Evolutionary conservation across 164 flowering plant species (phyloP).

Genomic region (Kingdonia uniflora): DNA sequence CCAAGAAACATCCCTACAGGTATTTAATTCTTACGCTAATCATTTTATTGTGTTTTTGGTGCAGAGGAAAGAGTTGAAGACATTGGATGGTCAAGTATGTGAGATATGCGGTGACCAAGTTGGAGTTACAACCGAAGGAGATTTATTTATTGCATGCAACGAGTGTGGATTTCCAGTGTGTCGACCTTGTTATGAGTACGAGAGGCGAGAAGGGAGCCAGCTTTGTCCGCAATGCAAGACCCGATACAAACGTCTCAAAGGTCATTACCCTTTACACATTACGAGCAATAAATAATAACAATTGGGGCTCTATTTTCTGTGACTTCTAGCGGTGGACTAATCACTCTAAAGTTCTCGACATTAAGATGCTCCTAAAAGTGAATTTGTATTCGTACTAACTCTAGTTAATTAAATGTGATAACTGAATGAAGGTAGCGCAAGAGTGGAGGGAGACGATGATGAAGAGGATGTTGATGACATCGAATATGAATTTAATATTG

Average conservation of each 20-base stretch:
- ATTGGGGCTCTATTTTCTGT: too few species aligned
- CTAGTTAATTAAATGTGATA: too few species aligned
- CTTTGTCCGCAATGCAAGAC: slow-evolving; percentile 95
- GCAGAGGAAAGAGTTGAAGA: slow-evolving; percentile 82
- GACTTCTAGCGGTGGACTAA: too few species aligned
- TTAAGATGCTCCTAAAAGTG: too few species aligned
- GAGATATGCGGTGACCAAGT: slow-evolving; percentile 94
- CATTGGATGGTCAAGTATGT: slow-evolving; percentile 81
- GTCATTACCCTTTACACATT: slow-evolving; percentile 15
- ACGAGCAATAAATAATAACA: too few species aligned
- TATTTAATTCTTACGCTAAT: neutral
- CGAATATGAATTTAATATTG: slow-evolving; percentile 82
- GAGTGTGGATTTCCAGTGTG: slow-evolving; percentile 98
- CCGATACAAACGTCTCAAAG: slow-evolving; percentile 94
- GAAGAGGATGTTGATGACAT: slow-evolving; percentile 93
- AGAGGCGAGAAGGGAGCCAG: slow-evolving; percentile 89
- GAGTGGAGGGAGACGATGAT: slow-evolving; percentile 96
- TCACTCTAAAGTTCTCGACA: too few species aligned
- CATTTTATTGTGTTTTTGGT: slow-evolving; percentile 1
- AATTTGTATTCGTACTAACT: too few species aligned
- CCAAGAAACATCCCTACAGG: neutral
- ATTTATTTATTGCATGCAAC: slow-evolving; percentile 89
- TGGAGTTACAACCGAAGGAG: slow-evolving; percentile 80
- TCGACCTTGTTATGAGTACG: slow-evolving; percentile 98
- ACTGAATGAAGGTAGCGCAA: slow-evolving; percentile 61